Evolutionary conservation across 371 early-diverging fungal genomes (phyloP).

Genomic region (Saksenaea vasiformis): DNA sequence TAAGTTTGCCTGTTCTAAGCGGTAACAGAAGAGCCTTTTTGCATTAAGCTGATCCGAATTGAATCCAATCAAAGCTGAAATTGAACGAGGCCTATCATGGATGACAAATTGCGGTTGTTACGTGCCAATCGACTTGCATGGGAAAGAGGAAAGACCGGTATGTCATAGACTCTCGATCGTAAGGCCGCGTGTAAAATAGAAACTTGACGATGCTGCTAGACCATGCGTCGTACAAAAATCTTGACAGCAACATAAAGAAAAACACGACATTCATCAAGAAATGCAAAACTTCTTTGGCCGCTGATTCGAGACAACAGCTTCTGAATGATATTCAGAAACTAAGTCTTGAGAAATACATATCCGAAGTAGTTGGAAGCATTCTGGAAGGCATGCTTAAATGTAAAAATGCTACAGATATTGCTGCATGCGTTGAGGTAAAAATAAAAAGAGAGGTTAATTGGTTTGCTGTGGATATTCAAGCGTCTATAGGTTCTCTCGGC

Average conservation of each 20-base stretch:
- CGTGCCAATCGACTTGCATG: constrained; percentile 34
- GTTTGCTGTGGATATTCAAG: background rate
- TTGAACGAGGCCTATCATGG: constrained; percentile 4
- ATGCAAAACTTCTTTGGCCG: constrained; percentile 80
- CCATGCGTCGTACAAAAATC: constrained; percentile 46
- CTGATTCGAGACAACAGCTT: constrained; percentile 70
- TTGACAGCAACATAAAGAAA: constrained; percentile 96
- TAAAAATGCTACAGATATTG: constrained; percentile 72
- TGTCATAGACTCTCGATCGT: background rate
- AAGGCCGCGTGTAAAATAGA: background rate
- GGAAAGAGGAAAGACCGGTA: constrained; percentile 42
- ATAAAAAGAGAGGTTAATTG: background rate
- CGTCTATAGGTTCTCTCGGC: constrained; percentile 71
- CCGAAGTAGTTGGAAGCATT: constrained; percentile 86
- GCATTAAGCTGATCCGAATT: background rate
- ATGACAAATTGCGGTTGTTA: constrained; percentile 26
- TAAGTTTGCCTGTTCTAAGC: too few species aligned
- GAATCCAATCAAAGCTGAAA: background rate
- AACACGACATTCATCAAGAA: constrained; percentile 95
- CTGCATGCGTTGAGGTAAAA: constrained; percentile 79
- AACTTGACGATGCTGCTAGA: constrained; percentile 15
- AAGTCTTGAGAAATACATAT: constrained; percentile 94
- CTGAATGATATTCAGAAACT: constrained; percentile 84
- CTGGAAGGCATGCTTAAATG: constrained; percentile 77
- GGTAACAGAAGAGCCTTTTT: background rate